Percentiles rank a stretch among this genome's conserved stretches.
Conservation (phyloP, 768 basidiomycete genomes). For the Kwoniella dejecticola region DNA sequence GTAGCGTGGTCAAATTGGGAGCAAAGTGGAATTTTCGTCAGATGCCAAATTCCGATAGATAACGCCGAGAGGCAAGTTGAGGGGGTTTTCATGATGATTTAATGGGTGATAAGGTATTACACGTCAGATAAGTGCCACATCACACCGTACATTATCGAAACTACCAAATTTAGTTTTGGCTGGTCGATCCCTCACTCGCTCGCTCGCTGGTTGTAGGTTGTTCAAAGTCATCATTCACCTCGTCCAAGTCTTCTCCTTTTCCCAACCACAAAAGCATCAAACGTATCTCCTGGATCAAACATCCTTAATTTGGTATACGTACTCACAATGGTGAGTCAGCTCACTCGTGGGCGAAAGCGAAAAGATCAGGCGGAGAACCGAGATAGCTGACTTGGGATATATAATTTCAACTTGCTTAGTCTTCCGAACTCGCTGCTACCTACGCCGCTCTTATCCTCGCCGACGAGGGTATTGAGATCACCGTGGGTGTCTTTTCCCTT, state of each 20-base stretch:
- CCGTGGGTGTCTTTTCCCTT: constrained; percentile 73
- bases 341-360: neutral
- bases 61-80: constrained; percentile 17
- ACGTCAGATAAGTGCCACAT: constrained; percentile 33
- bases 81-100: neutral
- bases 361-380: neutral
- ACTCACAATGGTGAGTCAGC: constrained; percentile 37
- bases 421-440: constrained; percentile 82
- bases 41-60: constrained; percentile 23
- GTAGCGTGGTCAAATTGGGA: too few relatives aligned
- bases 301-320: constrained; percentile 44
- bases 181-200: neutral
- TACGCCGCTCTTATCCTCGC: constrained; percentile 98
- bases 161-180: neutral
- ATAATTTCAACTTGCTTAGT: constrained; percentile 21
- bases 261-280: constrained; percentile 23
- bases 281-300: constrained; percentile 27
- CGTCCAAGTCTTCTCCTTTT: constrained; percentile 6
- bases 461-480: constrained; percentile 95
- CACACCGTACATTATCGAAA: neutral
- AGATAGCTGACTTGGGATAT: neutral
- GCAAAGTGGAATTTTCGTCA: constrained; percentile 27
- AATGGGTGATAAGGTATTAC: neutral
- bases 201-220: neutral
- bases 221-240: constrained; percentile 5